Evolutionary conservation across 495 filamentous ascomycete genomes (phyloP).

Genomic region (Ascodesmis nigricans): DNA sequence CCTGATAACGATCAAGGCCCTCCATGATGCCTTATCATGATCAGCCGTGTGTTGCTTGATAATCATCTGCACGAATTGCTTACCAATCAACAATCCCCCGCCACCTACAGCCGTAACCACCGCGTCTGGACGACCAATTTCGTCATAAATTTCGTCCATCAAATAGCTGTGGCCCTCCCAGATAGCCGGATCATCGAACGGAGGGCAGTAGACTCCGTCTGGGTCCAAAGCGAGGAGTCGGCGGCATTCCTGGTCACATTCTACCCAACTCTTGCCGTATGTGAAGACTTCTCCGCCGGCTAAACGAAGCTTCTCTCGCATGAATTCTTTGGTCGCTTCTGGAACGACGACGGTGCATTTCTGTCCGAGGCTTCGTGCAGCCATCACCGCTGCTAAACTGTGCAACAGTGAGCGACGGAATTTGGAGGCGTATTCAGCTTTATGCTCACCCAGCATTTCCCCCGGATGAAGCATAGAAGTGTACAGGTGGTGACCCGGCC

Average conservation of each 20-base stretch:
- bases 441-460: constrained; percentile 47
- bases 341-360: constrained; percentile 71
- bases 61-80: no score
- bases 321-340: constrained; percentile 37
- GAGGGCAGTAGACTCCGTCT: constrained; percentile 62
- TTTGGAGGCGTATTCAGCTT: neutral
- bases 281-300: constrained; percentile 53
- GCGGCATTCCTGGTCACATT: constrained; percentile 53
- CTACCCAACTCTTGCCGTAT: constrained; percentile 46
- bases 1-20: constrained; percentile 36
- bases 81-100: constrained; percentile 67
- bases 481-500: constrained; percentile 26
- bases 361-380: constrained; percentile 43
- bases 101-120: constrained; percentile 75
- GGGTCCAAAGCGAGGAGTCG: constrained; percentile 30
- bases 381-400: constrained; percentile 63
- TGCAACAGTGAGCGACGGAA: neutral
- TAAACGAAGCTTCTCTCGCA: constrained; percentile 47
- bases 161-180: constrained; percentile 62
- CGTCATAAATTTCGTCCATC: constrained; percentile 43
- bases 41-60: no score
- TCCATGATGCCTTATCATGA: constrained; percentile 54
- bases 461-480: constrained; percentile 75
- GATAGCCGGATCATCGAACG: constrained; percentile 69
- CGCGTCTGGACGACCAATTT: constrained; percentile 30